Evolutionary conservation across 2,329 filamentous ascomycete genomes (phyloP), one percentile per base, ranked within the genome.

Genomic region (Neurospora sp.): DNA sequence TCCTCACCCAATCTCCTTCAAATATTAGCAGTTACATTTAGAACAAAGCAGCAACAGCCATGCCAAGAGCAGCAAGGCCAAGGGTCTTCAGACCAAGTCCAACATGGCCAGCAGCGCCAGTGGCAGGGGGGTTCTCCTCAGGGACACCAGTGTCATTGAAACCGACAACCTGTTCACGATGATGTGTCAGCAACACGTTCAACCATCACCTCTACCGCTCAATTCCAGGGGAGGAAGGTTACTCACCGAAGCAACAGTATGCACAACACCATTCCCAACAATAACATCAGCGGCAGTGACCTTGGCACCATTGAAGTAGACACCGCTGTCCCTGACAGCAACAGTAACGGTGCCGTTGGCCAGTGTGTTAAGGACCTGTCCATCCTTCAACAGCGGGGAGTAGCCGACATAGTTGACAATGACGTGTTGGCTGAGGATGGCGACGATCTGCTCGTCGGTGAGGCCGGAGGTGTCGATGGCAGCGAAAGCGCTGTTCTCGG

Each of bases 361-460:
- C 13, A 62, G 52, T 0, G 52, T 62, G 28, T 62, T 62, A 0
- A 62, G 28, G 3, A 62, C 52, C 52, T 62, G 52, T 15, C 52
- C 52, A 17, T 62, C 28, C 4, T 62, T 36, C 11, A 62, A 15
- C 13, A 4, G 15, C 10, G 52, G 52, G 13, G 52, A 62, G 13
- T 62, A 62, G 23, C 52, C 52, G 7, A 62, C 52, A 36, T 62
- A 33, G 15, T 62, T 36, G 52, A 62, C 52, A 62, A 62, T 62
- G 52, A 62, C 15, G 52, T 62, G 52, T 7, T 62, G 52, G 3
- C 52, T 62, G 23, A 62, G 52, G 52, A 62, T 33, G 52, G 23
- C 52, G 52, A 62, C n/a, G 70, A 74, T 62, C 69, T 72, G 33
- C 42, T 73, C 17, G 70, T 74, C 67, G 69, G 70, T 67, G 73